Percentiles rank a stretch among this genome's conserved stretches.
These are phyloP conservation scores for Coprinopsis strossmayeri DNA, from an alignment of 768 basidiomycete genomes.

Conservation along the genomic window DNA sequence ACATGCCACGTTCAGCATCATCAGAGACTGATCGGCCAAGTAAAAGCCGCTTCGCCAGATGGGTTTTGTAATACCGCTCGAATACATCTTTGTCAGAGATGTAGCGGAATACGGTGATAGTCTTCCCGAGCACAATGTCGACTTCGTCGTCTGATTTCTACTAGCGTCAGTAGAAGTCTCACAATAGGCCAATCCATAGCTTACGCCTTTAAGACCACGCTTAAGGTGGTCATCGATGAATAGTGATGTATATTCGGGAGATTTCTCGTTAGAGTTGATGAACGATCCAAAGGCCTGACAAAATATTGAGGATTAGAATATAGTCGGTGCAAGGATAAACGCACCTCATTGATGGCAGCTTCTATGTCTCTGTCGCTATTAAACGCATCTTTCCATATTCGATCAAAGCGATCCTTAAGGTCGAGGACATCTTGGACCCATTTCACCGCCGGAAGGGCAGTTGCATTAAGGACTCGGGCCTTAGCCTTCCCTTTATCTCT, in stretches of 20 bases:
- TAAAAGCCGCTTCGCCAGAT: slow-evolving; percentile 89
- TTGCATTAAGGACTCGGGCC: slow-evolving; percentile 34
- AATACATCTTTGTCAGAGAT: slow-evolving; percentile 95
- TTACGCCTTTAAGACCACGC: slow-evolving; percentile 89
- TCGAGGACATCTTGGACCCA: slow-evolving; percentile 93
- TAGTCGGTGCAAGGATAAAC: slow-evolving; percentile 11
- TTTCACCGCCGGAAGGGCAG: slow-evolving; percentile 62
- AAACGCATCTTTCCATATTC: slow-evolving; percentile 66
- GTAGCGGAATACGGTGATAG: slow-evolving; percentile 92
- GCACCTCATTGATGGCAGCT: slow-evolving; percentile 78
- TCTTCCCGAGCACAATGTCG: slow-evolving; percentile 86
- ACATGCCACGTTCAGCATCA: slow-evolving; percentile 96
- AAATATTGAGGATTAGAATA: neutral
- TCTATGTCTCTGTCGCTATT: slow-evolving; percentile 70
- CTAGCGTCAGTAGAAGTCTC: neutral
- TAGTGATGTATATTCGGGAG: slow-evolving; percentile 91
- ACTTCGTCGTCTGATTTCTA: slow-evolving; percentile 96
- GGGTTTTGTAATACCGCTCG: slow-evolving; percentile 95
- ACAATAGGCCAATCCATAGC: slow-evolving; percentile 17
- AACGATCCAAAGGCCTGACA: slow-evolving; percentile 86
- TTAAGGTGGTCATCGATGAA: slow-evolving; percentile 96
- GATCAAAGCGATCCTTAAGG: slow-evolving; percentile 89
- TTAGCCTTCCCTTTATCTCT: slow-evolving; percentile 47
- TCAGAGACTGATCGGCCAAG: slow-evolving; percentile 87
- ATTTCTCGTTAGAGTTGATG: slow-evolving; percentile 80